Conservation (phyloP, 768 basidiomycete species). For the Tricholoma hemisulphureum region DNA sequence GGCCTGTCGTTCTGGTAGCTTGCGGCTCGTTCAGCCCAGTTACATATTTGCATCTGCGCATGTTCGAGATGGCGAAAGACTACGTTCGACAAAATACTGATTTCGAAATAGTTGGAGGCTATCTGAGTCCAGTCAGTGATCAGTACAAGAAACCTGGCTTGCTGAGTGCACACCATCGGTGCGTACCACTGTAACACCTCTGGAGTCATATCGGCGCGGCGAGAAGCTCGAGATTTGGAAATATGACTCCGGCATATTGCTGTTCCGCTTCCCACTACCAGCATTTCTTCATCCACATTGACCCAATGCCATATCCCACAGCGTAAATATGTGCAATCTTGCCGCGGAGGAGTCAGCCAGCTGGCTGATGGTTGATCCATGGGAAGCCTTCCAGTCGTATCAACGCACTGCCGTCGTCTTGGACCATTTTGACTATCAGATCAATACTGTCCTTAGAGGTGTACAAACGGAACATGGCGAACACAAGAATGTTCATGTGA, state of each 20-base stretch:
- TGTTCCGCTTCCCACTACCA: conserved; percentile 15
- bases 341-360: conserved; percentile 87
- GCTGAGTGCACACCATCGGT: conserved; percentile 86
- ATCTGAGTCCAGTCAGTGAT: conserved; percentile 95
- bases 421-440: conserved; percentile 94
- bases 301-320: conserved; percentile 29
- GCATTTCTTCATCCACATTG: conserved; percentile 14
- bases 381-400: conserved; percentile 95
- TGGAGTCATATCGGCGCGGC: background rate
- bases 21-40: conserved; percentile 98
- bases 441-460: conserved; percentile 84
- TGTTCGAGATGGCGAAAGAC: conserved; percentile 99
- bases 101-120: conserved; percentile 93
- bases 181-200: background rate
- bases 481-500: conserved; percentile 73
- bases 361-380: conserved; percentile 97
- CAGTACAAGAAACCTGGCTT: conserved; percentile 96
- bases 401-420: conserved; percentile 96
- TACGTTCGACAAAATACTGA: conserved; percentile 88
- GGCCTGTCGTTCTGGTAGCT: conserved; percentile 91
- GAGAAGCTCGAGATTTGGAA: background rate
- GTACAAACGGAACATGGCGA: conserved; percentile 72
- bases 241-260: background rate
- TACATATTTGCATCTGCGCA: conserved; percentile 95
- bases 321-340: conserved; percentile 84